phyloP scores from a whole-genome alignment of 257 asterid species.

The Plantago ovata region DNA sequence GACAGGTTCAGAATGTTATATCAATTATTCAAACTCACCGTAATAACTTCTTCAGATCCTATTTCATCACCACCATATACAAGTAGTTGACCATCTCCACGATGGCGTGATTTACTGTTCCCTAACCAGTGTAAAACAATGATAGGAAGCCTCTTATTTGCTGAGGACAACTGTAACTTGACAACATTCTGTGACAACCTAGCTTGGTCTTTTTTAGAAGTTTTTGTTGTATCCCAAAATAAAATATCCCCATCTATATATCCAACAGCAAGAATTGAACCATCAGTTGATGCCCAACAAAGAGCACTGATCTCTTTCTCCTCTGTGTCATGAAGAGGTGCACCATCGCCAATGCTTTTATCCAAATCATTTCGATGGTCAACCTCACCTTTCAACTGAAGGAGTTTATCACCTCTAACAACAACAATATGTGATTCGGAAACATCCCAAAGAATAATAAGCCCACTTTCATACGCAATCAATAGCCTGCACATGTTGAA shows the following conservation, averaged over 20 bases:
- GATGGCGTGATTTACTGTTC: slow-evolving; percentile 47
- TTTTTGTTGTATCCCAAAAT: slow-evolving; percentile 62
- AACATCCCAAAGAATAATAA: slow-evolving; percentile 86
- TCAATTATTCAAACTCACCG: slow-evolving; percentile 50
- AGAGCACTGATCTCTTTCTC: slow-evolving; percentile 85
- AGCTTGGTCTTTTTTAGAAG: slow-evolving; percentile 38
- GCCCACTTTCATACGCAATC: slow-evolving; percentile 80
- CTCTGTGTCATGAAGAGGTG: slow-evolving; percentile 44
- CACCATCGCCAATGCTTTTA: slow-evolving; percentile 30
- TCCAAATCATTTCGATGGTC: slow-evolving; percentile 34
- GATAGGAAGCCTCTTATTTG: slow-evolving; percentile 82
- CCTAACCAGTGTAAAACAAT: slow-evolving; percentile 77
- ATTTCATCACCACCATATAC: slow-evolving; percentile 91
- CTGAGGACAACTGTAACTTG: slow-evolving; percentile 72
- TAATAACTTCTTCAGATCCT: slow-evolving; percentile 78
- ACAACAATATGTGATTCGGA: slow-evolving; percentile 46
- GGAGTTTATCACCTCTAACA: slow-evolving; percentile 73
- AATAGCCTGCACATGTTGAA: slow-evolving; percentile 52
- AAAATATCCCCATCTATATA: slow-evolving; percentile 86
- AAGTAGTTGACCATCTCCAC: slow-evolving; percentile 61
- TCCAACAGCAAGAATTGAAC: slow-evolving; percentile 80
- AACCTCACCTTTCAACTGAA: slow-evolving; percentile 50
- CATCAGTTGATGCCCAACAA: slow-evolving; percentile 89
- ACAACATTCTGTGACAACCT: slow-evolving; percentile 54
- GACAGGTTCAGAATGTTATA: slow-evolving; percentile 8